Base-by-base conservation (phyloP, 192 early-diverging fungal species). In the Diversispora epigaea region DNA sequence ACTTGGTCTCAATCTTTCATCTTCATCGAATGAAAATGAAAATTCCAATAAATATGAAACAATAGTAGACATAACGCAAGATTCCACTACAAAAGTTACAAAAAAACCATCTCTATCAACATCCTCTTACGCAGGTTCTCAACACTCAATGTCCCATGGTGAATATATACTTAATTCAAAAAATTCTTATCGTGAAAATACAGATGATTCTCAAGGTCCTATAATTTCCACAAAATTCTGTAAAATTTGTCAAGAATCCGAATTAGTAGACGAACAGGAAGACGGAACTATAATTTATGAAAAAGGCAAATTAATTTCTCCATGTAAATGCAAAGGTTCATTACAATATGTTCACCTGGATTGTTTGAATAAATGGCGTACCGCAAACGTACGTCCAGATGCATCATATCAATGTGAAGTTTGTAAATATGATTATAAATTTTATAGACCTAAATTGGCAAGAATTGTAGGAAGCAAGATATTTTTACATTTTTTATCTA, bases 241-340 rank as follows among this genome's bases (percentile, higher is more conserved):
- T 21, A 71, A 71, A 45, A 57, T 71, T 19, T 71, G 70, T 71
- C 70, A 71, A 22, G 70, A 71, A 71, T 14, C 49, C 12, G 61
- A 63, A 21, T 50, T 12, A 9, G 39, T 9, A 71, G 32, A 57
- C 2, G 8, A n/a, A 3, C 6, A 10, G 6, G 15, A 3, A 4
- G 4, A 10, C 0, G 5, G 11, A 21, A 55, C 52, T 0, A 50
- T 25, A 56, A 17, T 11, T 10, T 55, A 40, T 25, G 1, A 14
- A 2, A 71, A 71, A 41, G 55, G 55, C 4, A 50, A 55, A 57
- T 46, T 71, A 58, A 57, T 71, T 40, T 71, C 70, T 0, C 50
- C 70, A 19, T 71, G 70, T 58, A 71, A 58, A 71, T 71, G 70
- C 58, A 71, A 71, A 57, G 70, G 70, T 41, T 58, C 70, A 25